These are phyloP conservation scores for Paspalum notatum DNA, from an alignment of 176 grass and related monocot species.

Conservation along the genomic window DNA sequence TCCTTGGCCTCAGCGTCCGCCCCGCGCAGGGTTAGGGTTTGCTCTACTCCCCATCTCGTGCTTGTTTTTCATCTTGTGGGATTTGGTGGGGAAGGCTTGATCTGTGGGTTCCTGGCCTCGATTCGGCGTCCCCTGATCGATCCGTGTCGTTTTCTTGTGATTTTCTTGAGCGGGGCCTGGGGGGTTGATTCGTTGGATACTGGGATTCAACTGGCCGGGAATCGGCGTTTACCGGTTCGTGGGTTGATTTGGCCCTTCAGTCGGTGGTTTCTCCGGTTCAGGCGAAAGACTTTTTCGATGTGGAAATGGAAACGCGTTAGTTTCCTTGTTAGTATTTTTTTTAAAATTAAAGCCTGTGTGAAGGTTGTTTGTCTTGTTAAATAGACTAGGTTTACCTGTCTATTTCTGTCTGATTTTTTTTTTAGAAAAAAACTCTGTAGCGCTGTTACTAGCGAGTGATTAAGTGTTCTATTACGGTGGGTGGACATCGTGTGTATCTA, in stretches of 20 bases:
- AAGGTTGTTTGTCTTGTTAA: background rate
- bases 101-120: conserved; percentile 1
- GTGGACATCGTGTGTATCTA: background rate
- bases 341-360: background rate
- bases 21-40: conserved; percentile 56
- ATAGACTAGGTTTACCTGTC: conserved; percentile 27
- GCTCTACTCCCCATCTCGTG: background rate
- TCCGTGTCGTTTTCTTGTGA: conserved; percentile 20
- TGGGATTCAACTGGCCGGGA: conserved; percentile 22
- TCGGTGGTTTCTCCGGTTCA: background rate
- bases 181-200: background rate
- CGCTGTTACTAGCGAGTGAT: background rate
- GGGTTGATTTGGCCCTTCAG: background rate
- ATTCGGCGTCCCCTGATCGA: conserved; percentile 30
- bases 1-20: conserved; percentile 28
- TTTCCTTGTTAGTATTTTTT: background rate
- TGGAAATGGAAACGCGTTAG: background rate
- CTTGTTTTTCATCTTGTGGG: background rate
- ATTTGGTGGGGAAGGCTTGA: conserved; percentile 4
- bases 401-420: background rate
- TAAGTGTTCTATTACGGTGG: background rate
- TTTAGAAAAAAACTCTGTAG: no score
- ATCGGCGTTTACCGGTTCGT: background rate
- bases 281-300: no score
- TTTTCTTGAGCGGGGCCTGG: no score